A percentile compares a stretch with the other conserved stretches of the same genome.
phyloP scores from a whole-genome alignment of 2,329 filamentous ascomycete genomes.

The Colletotrichum simmondsii region DNA sequence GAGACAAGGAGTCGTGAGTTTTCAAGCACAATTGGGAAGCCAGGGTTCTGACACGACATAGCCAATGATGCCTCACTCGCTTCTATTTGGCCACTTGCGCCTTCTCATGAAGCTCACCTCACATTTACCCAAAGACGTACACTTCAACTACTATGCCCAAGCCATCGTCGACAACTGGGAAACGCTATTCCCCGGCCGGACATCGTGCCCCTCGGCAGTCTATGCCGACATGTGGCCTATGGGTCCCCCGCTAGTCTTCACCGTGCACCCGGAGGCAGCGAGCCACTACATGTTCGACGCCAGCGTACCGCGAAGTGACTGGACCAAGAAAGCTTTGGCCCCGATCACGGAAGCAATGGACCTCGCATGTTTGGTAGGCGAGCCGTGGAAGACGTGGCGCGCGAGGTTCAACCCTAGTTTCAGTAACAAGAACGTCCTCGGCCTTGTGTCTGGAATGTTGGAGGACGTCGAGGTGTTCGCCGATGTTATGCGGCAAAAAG shows the following conservation, averaged over 20 bases:
- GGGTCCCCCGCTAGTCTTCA: constrained; percentile 33
- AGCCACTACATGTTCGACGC: constrained; percentile 38
- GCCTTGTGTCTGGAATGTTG: constrained; percentile 48
- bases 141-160: constrained; percentile 22
- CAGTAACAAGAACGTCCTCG: constrained; percentile 47
- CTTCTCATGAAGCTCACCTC: constrained; percentile 6
- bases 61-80: constrained; percentile 31
- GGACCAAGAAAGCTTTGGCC: constrained; percentile 40
- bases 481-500: constrained; percentile 40
- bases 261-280: constrained; percentile 36
- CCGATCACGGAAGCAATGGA: constrained; percentile 47
- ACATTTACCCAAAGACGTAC: constrained; percentile 11
- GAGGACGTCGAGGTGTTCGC: constrained; percentile 50
- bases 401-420: constrained; percentile 49
- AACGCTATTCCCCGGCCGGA: constrained; percentile 38
- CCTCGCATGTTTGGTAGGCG: constrained; percentile 44
- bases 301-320: constrained; percentile 38
- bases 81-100: constrained; percentile 22
- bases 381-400: constrained; percentile 43
- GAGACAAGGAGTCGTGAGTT: constrained; percentile 13
- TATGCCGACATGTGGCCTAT: constrained; percentile 46
- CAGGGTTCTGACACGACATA: neutral
- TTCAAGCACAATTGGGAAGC: neutral
- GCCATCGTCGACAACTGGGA: constrained; percentile 25
- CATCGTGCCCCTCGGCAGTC: constrained; percentile 38